phyloP scores from a whole-genome alignment of 352 stramenopile genomes.

The Phytopythium litorale region DNA sequence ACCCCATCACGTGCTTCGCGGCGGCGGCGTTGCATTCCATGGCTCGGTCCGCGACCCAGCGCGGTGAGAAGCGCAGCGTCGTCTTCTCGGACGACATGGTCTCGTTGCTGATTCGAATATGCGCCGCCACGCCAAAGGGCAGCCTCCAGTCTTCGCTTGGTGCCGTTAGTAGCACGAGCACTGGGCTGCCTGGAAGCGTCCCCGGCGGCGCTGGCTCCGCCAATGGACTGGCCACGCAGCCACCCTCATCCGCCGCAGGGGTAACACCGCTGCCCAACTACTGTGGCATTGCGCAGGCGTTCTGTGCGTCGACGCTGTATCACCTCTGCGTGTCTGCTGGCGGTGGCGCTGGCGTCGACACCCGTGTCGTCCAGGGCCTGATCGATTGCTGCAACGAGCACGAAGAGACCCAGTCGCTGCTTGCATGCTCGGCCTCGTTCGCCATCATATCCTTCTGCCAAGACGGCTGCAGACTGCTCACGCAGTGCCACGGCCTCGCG shows the following conservation, averaged over 20 bases:
- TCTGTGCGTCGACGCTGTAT: conserved; percentile 72
- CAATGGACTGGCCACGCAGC: background rate
- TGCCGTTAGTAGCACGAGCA: background rate
- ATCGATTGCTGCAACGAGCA: conserved; percentile 69
- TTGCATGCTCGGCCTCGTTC: conserved; percentile 74
- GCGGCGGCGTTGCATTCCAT: conserved; percentile 49
- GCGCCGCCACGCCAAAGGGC: conserved; percentile 9
- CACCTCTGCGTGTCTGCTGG: conserved; percentile 52
- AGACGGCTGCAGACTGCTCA: conserved; percentile 52
- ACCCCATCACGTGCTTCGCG: conserved; percentile 43
- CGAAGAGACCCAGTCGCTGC: conserved; percentile 60
- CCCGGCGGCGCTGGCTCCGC: too few species aligned
- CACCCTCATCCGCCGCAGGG: background rate
- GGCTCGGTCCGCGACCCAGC: conserved; percentile 45
- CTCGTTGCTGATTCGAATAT: conserved; percentile 44
- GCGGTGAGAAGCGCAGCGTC: conserved; percentile 42
- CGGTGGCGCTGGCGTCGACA: conserved; percentile 26
- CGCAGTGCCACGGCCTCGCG: conserved; percentile 41
- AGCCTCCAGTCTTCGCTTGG: background rate
- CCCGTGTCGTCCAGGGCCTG: conserved; percentile 52
- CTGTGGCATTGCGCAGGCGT: conserved; percentile 46
- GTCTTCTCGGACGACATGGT: conserved; percentile 42
- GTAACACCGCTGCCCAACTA: background rate
- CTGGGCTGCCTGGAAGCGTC: background rate
- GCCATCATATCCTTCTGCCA: conserved; percentile 73